These are phyloP conservation scores for Nannochloropsis gaditana DNA, from an alignment of 108 stramenopile species.

Conservation along the genomic window DNA sequence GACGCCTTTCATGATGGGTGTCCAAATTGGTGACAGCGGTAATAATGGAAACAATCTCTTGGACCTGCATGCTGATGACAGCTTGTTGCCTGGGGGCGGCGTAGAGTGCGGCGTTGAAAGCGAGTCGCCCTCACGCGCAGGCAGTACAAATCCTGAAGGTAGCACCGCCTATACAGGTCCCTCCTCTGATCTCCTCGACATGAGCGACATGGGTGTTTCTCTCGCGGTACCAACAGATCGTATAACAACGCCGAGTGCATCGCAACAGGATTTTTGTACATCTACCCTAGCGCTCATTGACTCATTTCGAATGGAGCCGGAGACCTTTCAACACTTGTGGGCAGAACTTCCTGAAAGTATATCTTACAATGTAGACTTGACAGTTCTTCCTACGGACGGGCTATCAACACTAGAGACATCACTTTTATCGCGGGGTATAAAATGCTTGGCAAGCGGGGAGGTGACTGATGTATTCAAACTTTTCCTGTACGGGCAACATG, in stretches of 20 bases:
- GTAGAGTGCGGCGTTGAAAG: not conserved
- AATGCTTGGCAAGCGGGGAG: not conserved
- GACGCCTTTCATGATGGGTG: not conserved
- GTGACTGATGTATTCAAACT: not conserved
- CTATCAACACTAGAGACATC: not conserved
- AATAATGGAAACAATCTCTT: not conserved
- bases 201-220: not conserved
- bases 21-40: not conserved
- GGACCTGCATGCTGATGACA: slow-evolving; percentile 7
- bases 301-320: not conserved
- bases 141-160: not conserved
- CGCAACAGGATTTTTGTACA: not conserved
- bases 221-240: not conserved
- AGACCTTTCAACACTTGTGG: slow-evolving; percentile 13
- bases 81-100: not conserved
- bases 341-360: slow-evolving; percentile 1
- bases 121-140: not conserved
- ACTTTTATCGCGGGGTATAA: not conserved
- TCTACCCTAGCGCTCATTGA: not conserved
- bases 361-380: not conserved
- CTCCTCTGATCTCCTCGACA: not conserved
- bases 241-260: not conserved
- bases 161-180: not conserved
- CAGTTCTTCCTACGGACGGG: not conserved
- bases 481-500: slow-evolving; percentile 15